A percentile compares a stretch with the other conserved stretches of the same genome.
These are phyloP conservation scores for slime mould (Dictyostelium discoideum) DNA, from an alignment of 78 protist genomes.

Conservation along the genomic window dicty_2.7 NC_007089.4:2475001-2475500, in stretches of 20 bases:
- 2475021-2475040: not conserved
- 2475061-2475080: not conserved
- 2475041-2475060: not conserved
- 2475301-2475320: not conserved
- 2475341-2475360: not conserved
- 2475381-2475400: constrained; percentile 2
- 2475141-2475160: not conserved
- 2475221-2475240: not conserved
- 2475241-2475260: not conserved
- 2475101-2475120: not conserved
- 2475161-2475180: too few species aligned
- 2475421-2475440: constrained; percentile 29
- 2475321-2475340: not conserved
- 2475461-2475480: not conserved
- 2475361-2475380: not conserved
- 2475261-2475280: not conserved
- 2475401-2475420: constrained; percentile 39
- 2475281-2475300: not conserved
- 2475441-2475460: constrained; percentile 20
- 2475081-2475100: not conserved
- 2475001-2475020: not conserved
- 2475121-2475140: not conserved
- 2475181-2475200: not conserved
- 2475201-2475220: not conserved
- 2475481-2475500: not conserved